Evolutionary conservation across 176 grass and related monocot genomes (phyloP), one percentile per base, ranked within the genome.

Genomic region (Musa itinerans): DNA sequence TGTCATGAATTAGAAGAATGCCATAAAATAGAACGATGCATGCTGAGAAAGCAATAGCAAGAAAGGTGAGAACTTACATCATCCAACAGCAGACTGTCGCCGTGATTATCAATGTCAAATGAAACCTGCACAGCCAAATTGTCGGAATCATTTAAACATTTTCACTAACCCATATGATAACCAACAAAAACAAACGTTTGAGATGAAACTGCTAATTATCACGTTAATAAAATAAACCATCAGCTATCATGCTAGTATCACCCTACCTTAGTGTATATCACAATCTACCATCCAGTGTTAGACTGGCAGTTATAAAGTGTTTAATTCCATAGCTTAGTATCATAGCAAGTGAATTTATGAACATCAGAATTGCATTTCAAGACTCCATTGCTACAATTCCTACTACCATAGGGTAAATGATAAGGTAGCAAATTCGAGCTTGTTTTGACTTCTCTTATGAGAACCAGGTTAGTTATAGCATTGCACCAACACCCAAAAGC

Each of bases 51-150:
- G 19, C 17, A 20, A 51, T n/a, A 52, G 9, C 11, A 50, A 23
- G 11, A 53, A n/a, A 53, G 53, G 49, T 19, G 53, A 51, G 16
- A 79, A 79, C 77, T 79, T 59, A 79, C 77, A 79, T 79, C 77
- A 79, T 79, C 77, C 77, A 79, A 79, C 66, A 79, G 53, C 77
- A 79, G 23, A 79, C 27, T 51, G 64, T 59, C 10, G 77, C 77
- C 2, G 77, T 79, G 16, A 79, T 58, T 27, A 79, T 66, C 53
- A 79, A 21, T 49, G 77, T 79, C 23, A 79, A 15, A 50, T 79
- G 77, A 19, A 79, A 70, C 77, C 77, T 79, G 77, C 77, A 79
- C 12, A 24, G 61, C 26, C 77, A 79, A 79, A 15, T 70, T 20
- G 19, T 50, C 48, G 11, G 10, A n/a, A 51, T n/a, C 8, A n/a